phyloP scores from a whole-genome alignment of 257 asterid species.

The Misopates orontium region DNA sequence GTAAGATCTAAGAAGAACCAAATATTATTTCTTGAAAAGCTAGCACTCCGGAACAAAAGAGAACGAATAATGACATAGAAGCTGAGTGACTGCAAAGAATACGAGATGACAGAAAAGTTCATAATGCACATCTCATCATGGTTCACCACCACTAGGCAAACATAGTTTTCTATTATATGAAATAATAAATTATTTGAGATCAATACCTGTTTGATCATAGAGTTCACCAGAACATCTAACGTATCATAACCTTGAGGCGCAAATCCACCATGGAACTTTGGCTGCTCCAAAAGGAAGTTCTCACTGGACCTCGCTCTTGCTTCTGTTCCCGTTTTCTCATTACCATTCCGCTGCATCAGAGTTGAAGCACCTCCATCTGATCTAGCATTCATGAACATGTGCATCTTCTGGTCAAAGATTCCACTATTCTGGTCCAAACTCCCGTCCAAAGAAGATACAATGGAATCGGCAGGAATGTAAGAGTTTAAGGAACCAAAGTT shows the following conservation, averaged over 20 bases:
- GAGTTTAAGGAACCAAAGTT: constrained; percentile 38
- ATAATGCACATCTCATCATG: no score
- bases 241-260: constrained; percentile 51
- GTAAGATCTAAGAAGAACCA: no score
- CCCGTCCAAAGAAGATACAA: constrained; percentile 37
- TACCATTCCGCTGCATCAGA: constrained; percentile 44
- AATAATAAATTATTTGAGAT: constrained; percentile 4
- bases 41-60: no score
- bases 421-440: constrained; percentile 38
- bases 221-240: constrained; percentile 72
- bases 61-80: no score
- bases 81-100: no score
- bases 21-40: no score
- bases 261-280: constrained; percentile 49
- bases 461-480: constrained; percentile 36
- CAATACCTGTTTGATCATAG: constrained; percentile 69
- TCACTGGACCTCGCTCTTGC: constrained; percentile 48
- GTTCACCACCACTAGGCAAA: no score
- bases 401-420: constrained; percentile 41
- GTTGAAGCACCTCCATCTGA: constrained; percentile 45
- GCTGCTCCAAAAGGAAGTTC: constrained; percentile 53
- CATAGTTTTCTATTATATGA: no score
- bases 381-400: constrained; percentile 45
- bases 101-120: no score
- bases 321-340: constrained; percentile 32